These are phyloP conservation scores for Hippophae rhamnoides DNA, from an alignment of 306 rosid genomes.

Conservation along the genomic window DNA sequence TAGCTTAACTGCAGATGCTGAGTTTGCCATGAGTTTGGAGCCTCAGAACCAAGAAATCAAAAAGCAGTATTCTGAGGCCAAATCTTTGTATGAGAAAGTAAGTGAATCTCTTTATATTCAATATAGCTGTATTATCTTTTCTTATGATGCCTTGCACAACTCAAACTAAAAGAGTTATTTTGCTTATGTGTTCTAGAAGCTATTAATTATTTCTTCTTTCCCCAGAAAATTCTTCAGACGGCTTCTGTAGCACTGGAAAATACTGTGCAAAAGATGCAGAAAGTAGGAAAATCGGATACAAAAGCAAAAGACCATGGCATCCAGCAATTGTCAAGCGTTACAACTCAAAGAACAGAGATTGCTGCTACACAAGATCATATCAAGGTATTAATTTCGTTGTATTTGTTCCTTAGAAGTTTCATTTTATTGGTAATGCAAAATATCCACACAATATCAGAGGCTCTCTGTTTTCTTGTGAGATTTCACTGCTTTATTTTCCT, in stretches of 20 bases:
- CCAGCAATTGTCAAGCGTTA: slow-evolving; percentile 26
- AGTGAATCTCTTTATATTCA: slow-evolving; percentile 16
- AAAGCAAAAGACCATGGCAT: slow-evolving; percentile 30
- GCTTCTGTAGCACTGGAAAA: slow-evolving; percentile 49
- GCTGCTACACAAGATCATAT: slow-evolving; percentile 31
- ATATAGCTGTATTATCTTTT: not conserved
- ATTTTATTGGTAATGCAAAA: not conserved
- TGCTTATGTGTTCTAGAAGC: not conserved
- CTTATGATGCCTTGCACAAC: not conserved
- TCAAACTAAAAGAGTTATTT: not conserved
- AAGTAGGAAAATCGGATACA: slow-evolving; percentile 33
- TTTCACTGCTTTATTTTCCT: too few species aligned
- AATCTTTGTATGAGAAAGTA: slow-evolving; percentile 69
- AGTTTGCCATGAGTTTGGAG: slow-evolving; percentile 84
- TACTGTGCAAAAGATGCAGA: slow-evolving; percentile 35
- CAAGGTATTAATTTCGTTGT: slow-evolving; percentile 33
- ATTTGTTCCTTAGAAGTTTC: not conserved
- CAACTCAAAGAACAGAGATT: slow-evolving; percentile 27
- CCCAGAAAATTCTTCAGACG: slow-evolving; percentile 46
- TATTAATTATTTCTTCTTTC: not conserved
- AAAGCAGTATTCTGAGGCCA: slow-evolving; percentile 75
- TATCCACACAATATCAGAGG: too few species aligned
- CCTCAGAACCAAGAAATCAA: slow-evolving; percentile 89
- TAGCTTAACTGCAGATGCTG: slow-evolving; percentile 66
- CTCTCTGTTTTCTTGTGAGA: too few species aligned